Evolutionary conservation across 2,329 filamentous ascomycete genomes (phyloP), one percentile per base, ranked within the genome.

Genomic region (Dactylonectria estremocensis): DNA sequence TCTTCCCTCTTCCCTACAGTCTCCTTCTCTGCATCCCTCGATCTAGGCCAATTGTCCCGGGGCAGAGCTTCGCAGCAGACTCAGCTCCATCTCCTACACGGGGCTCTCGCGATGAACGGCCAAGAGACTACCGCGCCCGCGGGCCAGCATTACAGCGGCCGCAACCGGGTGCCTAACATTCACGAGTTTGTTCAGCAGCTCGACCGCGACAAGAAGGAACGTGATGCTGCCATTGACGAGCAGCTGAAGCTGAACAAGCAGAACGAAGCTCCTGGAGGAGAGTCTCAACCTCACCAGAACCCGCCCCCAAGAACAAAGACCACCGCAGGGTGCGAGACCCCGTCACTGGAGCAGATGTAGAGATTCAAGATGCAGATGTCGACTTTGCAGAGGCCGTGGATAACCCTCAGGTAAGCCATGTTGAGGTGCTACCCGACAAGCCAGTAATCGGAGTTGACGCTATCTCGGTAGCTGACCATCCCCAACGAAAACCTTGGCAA

Each of bases 401-500:
- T 57, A 87, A 97, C 66, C 94, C 95, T 1, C 84, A 87, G 80
- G 92, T 93, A 83, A 72, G 80, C 72, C 1, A 8, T 18, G 8
- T 9, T 7, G 40, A 43, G 14, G 1, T 37, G 2, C 1, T 7
- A 10, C 31, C 10, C 1, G 10, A 22, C 31, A 7, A 52, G 28
- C 14, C n/a, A 24, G 11, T 8, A 11, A 14, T n/a, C 50, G n/a
- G 50, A 53, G n/a, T 3, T 22, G 40, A 43, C 40, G 16, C 14
- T 1, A 7, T 8, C 40, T 24, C 11, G 22, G n/a, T 74, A 94
- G 89, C 81, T 98, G 14, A 94, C 93, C 2, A 89, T 98, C 1
- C 95, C 95, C 18, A 98, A 98, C 80, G 93, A 94, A 48, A 98
- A 97, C 76, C 83, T 98, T 2, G 89, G 91, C 69, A 95, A 93